Percentiles rank a stretch among this genome's conserved stretches.
phyloP scores from a whole-genome alignment of 2,329 filamentous ascomycete species.

The Penicillium concentricum region DNA sequence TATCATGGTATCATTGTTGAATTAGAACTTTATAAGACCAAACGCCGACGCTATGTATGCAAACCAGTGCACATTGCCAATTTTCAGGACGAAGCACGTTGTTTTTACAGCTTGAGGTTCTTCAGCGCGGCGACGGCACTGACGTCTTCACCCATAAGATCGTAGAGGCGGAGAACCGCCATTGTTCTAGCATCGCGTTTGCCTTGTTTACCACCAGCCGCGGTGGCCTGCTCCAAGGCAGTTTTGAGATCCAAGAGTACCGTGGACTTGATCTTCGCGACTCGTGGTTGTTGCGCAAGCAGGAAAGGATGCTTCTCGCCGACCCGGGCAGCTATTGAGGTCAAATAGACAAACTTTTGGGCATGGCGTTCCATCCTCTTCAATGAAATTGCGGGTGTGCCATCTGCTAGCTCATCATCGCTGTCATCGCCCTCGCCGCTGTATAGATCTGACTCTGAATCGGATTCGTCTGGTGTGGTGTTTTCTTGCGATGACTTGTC shows the following conservation, averaged over 20 bases:
- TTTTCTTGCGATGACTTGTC: constrained; percentile 27
- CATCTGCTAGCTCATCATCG: constrained; percentile 43
- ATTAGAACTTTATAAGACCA: constrained; percentile 23
- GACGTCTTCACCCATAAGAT: constrained; percentile 58
- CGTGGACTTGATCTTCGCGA: constrained; percentile 60
- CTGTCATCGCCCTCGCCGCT: constrained; percentile 35
- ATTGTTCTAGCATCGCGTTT: constrained; percentile 47
- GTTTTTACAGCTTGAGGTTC: constrained; percentile 36
- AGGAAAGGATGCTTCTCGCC: constrained; percentile 64
- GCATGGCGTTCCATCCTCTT: constrained; percentile 56
- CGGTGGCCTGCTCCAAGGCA: constrained; percentile 58
- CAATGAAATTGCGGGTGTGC: constrained; percentile 39
- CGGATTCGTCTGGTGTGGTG: constrained; percentile 22
- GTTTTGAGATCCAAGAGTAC: constrained; percentile 64
- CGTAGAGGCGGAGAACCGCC: constrained; percentile 60
- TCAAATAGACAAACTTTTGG: constrained; percentile 58
- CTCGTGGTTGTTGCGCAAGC: constrained; percentile 54
- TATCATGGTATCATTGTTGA: constrained; percentile 41
- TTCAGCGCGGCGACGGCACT: constrained; percentile 61
- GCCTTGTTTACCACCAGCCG: constrained; percentile 31
- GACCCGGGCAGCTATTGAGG: constrained; percentile 51
- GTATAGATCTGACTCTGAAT: constrained; percentile 37
- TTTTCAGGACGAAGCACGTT: neutral
- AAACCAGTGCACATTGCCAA: constrained; percentile 10
- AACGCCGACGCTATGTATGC: constrained; percentile 50